Base-by-base conservation (phyloP, 305 asterid species). In the Rubia balearica region DNA sequence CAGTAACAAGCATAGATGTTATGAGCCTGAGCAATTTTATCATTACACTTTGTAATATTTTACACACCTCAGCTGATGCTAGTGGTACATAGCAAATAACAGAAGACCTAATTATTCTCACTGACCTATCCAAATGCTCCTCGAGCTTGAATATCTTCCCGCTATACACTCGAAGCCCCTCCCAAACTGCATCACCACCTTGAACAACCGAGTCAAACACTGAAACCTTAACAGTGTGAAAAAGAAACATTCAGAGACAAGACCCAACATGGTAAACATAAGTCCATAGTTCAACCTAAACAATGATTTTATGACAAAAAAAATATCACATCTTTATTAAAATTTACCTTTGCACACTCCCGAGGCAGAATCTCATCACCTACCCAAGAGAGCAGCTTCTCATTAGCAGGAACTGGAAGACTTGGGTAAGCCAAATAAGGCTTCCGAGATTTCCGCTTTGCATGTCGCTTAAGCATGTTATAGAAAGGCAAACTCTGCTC, bases 181-280 rank as follows among this genome's bases (percentile, higher is more conserved):
- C 99, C 98, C 99, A 91, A 74, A 88, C 98, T 77, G 84, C 96
- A 82, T 94, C 99, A 66, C 99, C 99, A 56, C 97, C 99, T 89
- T 94, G 99, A 79, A 91, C 92, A 80, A 89, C 77, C 19, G 98
- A 94, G 86, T 94, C 99, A 72, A 94, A 86, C 45, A 91, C 95
- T 68, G 99, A 89, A 74, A 94, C 97, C 98, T 94, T 75, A 62
- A 82, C 77, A 75, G 73, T 13, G 49, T 72, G n/a, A 24, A 41
- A 72, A 36, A 77, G 64, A 36, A 71, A 51, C 19, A 61, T 42
- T 60, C 55, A 71, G 69, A 77, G 51, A 57, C 16, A 49, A 38
- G 53, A 68, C 55, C 65, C 4, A 42, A 14, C 76, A 48, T 41
- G 61, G 21, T 53, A 61, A 64, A 75, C 53, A 67, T 36, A 53